Percentiles rank a stretch among this genome's conserved stretches.
Evolutionary conservation across 2,329 filamentous ascomycete genomes (phyloP).

Genomic region (Verticillium longisporum): DNA sequence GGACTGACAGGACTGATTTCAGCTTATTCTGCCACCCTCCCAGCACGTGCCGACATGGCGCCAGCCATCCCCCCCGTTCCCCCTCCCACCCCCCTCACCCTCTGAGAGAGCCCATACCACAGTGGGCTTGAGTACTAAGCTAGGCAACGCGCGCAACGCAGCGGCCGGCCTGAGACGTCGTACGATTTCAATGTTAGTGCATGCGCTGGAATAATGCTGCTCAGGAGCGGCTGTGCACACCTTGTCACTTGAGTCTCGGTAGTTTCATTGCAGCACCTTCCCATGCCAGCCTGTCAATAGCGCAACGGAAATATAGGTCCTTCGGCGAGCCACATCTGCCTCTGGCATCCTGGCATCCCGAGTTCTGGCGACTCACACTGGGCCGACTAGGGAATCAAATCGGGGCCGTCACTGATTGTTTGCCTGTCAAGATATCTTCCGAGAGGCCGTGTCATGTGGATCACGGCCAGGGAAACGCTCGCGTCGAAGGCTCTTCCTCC

Average conservation of each 20-base stretch:
- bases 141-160: not conserved
- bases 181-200: conserved; percentile 2
- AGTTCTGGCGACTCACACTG: no score
- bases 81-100: no score
- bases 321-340: not conserved
- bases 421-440: not conserved
- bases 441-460: not conserved
- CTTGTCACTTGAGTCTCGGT: not conserved
- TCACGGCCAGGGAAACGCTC: not conserved
- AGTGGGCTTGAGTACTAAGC: not conserved
- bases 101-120: not conserved
- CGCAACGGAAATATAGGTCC: not conserved
- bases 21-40: not conserved
- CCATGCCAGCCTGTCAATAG: not conserved
- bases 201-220: not conserved
- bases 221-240: not conserved
- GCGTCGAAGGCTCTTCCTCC: not conserved
- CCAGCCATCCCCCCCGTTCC: no score
- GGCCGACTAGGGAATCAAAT: not conserved
- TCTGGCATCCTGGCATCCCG: no score
- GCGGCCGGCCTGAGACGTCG: not conserved
- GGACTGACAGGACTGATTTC: not conserved
- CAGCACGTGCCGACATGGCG: not conserved
- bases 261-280: not conserved
- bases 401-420: not conserved